Evolutionary conservation across 2,329 filamentous ascomycete species (phyloP).

Genomic region (Trichoderma oligosporum): DNA sequence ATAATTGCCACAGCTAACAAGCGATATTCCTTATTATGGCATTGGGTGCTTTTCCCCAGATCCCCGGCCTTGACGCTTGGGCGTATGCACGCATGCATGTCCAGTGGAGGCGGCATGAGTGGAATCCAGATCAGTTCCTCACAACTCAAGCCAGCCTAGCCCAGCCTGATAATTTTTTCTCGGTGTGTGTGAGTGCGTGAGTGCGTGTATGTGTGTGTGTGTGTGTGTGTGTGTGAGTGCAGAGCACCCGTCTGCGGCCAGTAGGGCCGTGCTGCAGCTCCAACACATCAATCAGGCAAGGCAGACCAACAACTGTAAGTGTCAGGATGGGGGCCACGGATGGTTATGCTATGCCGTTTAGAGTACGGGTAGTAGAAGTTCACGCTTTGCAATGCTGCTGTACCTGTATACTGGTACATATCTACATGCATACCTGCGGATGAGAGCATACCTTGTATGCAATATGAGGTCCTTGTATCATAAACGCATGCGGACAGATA

Average conservation of each 20-base stretch:
- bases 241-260: not conserved
- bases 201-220: too few relatives aligned
- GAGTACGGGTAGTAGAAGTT: slow-evolving; percentile 1
- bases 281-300: slow-evolving; percentile 17
- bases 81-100: not conserved
- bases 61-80: not conserved
- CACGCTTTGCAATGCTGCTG: slow-evolving; percentile 9
- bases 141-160: too few relatives aligned
- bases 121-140: slow-evolving; percentile 7
- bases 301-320: not conserved
- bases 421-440: not conserved
- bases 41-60: not conserved
- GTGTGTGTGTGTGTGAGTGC: too few relatives aligned
- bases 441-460: not conserved
- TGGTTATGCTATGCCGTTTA: slow-evolving; percentile 9
- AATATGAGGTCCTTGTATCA: not conserved
- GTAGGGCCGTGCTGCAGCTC: slow-evolving; percentile 17
- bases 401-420: not conserved
- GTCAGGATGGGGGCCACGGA: not conserved
- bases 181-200: slow-evolving; percentile 13
- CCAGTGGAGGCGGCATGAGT: not conserved
- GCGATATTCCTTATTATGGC: not conserved
- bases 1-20: slow-evolving; percentile 1
- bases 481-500: not conserved
- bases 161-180: slow-evolving; percentile 1